Evolutionary conservation across 2,329 filamentous ascomycete species (phyloP).

Genomic region (Pseudogymnoascus sp.): DNA sequence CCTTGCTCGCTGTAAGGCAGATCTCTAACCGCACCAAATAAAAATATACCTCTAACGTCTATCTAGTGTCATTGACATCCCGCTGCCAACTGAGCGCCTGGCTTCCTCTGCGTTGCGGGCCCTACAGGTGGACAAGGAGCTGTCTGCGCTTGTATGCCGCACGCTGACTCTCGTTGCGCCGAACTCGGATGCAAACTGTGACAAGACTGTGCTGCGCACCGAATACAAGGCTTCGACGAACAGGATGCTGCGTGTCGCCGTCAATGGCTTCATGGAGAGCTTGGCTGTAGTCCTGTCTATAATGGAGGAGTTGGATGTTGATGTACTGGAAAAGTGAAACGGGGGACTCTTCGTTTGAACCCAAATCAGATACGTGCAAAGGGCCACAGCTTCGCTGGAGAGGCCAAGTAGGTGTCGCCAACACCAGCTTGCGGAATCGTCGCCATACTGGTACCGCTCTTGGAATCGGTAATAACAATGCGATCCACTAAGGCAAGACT

Average conservation of each 20-base stretch:
- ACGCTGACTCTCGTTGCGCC: constrained; percentile 50
- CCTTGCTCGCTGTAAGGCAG: constrained; percentile 53
- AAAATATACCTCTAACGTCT: not conserved
- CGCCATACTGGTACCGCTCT: not conserved
- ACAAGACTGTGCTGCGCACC: constrained; percentile 54
- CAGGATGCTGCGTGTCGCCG: constrained; percentile 89
- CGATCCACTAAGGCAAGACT: not conserved
- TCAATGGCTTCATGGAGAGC: constrained; percentile 94
- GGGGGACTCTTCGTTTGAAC: not conserved
- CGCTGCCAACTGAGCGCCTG: constrained; percentile 72
- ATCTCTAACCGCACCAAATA: constrained; percentile 7
- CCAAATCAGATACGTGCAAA: not conserved
- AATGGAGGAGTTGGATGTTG: constrained; percentile 83
- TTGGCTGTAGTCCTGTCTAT: constrained; percentile 75
- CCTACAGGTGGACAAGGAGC: constrained; percentile 77
- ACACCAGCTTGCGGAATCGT: not conserved
- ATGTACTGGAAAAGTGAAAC: constrained; percentile 51
- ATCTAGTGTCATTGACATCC: constrained; percentile 32
- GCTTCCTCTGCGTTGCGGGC: constrained; percentile 67
- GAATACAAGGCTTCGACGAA: constrained; percentile 86
- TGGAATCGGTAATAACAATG: not conserved
- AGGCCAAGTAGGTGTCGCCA: not conserved
- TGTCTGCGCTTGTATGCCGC: constrained; percentile 75
- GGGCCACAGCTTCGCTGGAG: not conserved
- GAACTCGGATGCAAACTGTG: constrained; percentile 22